A percentile compares a stretch with the other conserved stretches of the same genome.
Evolutionary conservation across 257 asterid species (phyloP).

Genomic region (Handroanthus guayacan): DNA sequence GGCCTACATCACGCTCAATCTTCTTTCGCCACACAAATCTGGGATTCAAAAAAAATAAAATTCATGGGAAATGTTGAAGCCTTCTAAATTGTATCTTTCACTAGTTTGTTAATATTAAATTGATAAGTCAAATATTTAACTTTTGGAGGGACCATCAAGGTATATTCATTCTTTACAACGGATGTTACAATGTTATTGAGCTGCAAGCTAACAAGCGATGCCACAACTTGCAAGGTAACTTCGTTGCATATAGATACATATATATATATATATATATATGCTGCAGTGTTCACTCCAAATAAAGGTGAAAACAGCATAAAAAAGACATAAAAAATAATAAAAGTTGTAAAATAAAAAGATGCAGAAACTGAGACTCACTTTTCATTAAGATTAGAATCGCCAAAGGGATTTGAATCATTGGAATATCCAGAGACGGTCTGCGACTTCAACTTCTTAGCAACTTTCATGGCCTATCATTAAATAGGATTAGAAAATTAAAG

Average conservation of each 20-base stretch:
- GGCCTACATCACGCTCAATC: conserved; percentile 74
- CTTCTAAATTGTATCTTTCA: conserved; percentile 5
- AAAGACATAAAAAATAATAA: not conserved
- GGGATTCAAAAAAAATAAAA: conserved; percentile 27
- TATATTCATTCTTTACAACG: not conserved
- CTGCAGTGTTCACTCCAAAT: conserved; percentile 3
- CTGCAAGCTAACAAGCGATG: not conserved
- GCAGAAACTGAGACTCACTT: conserved; percentile 45
- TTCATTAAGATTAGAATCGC: conserved; percentile 88
- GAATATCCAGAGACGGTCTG: conserved; percentile 76
- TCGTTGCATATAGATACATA: not conserved
- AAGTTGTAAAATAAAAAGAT: not conserved
- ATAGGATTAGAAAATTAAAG: not conserved
- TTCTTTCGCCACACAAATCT: conserved; percentile 96
- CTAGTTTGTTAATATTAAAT: not conserved
- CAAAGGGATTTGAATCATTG: conserved; percentile 95
- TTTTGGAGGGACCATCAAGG: not conserved
- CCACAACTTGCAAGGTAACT: not conserved
- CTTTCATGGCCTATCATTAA: conserved; percentile 63
- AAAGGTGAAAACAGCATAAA: not conserved
- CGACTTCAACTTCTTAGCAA: conserved; percentile 76
- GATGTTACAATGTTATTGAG: not conserved
- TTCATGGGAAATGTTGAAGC: conserved; percentile 3
- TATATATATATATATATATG: not conserved
- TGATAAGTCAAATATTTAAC: conserved; percentile 1